phyloP scores from a whole-genome alignment of 768 basidiomycete species.

The Tubosaeta sp. region DNA sequence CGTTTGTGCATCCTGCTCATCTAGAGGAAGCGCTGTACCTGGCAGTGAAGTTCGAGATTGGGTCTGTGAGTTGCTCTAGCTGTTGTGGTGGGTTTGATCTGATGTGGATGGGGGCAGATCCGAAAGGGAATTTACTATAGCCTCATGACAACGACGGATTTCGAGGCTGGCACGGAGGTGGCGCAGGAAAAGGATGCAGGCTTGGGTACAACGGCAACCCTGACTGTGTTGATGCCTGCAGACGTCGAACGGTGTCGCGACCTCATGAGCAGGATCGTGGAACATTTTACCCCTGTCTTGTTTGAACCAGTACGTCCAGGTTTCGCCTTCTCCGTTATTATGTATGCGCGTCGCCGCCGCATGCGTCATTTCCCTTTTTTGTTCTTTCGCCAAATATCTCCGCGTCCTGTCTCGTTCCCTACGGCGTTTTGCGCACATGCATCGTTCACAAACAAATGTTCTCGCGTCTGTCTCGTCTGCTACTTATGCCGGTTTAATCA shows the following conservation, averaged over 20 bases:
- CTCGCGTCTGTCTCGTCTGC: not conserved
- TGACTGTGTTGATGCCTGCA: slow-evolving; percentile 28
- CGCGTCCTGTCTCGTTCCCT: not conserved
- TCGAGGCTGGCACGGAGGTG: slow-evolving; percentile 38
- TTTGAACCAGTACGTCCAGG: slow-evolving; percentile 52
- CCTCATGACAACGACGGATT: slow-evolving; percentile 55
- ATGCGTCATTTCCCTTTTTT: not conserved
- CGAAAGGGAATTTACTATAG: slow-evolving; percentile 63
- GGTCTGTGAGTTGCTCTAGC: slow-evolving; percentile 38
- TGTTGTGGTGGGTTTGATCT: not conserved
- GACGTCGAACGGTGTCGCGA: slow-evolving; percentile 39
- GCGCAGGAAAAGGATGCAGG: slow-evolving; percentile 3
- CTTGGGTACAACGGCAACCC: not conserved
- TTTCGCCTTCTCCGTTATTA: not conserved
- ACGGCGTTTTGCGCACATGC: not conserved
- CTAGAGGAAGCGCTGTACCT: slow-evolving; percentile 52
- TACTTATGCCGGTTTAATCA: not conserved
- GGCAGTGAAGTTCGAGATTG: slow-evolving; percentile 43
- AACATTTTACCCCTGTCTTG: slow-evolving; percentile 65
- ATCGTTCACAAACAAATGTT: not conserved
- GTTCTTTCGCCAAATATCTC: no score
- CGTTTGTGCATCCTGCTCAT: slow-evolving; percentile 40
- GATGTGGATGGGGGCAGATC: slow-evolving; percentile 34
- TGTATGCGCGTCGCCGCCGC: not conserved
- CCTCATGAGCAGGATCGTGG: slow-evolving; percentile 55